Base-by-base conservation (phyloP, 441 rosid species). In the Pelargonium fulgidum region DNA sequence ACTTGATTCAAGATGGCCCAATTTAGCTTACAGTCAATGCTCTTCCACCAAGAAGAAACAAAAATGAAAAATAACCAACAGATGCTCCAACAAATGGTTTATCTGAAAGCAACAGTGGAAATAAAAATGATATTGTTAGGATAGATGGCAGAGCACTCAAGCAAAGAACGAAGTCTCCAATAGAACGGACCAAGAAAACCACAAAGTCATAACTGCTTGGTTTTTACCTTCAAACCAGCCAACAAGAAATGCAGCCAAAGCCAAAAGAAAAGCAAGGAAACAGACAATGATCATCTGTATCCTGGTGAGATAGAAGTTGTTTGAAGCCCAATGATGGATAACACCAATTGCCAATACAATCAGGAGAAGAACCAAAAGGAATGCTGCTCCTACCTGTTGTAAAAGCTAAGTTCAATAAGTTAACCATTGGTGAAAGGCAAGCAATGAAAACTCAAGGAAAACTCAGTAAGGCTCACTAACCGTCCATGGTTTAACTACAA, bases 31-130 rank as follows among this genome's bases (percentile, higher is more conserved):
- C 99, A 26, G 99, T 93, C 77, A 96, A 78, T 70, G 98, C 99
- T 79, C 99, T 88, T 82, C 99, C 99, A 75, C 97, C 98, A 75
- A 93, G 85, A 75, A 96, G 96, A 85, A 90, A 90, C 72, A 96
- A 75, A 74, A 96, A 91, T 3, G 99, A 79, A 78, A 96, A 96
- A 77, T 96, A 96, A 77, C 99, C 99, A 76, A 96, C 97, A 77
- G 99, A 96, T 71, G 99, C 99, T 80, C 99, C 99, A 81, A 90
- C 93, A 85, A 96, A 96, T 71, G 99, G 84, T 81, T 81, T 96
- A 14, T 80, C 99, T 96, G 86, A 77, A 76, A 81, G 54, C 65
- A 73, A 70, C 67, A 17, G 64, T 52, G 65, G 62, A 48, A 36
- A 26, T 42, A 14, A 39, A 45, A 61, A 63, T 29, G 65, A 66